A percentile compares a stretch with the other conserved stretches of the same genome.
These are phyloP conservation scores for Termitomyces sp. DNA, from an alignment of 768 basidiomycete genomes.

Conservation along the genomic window DNA sequence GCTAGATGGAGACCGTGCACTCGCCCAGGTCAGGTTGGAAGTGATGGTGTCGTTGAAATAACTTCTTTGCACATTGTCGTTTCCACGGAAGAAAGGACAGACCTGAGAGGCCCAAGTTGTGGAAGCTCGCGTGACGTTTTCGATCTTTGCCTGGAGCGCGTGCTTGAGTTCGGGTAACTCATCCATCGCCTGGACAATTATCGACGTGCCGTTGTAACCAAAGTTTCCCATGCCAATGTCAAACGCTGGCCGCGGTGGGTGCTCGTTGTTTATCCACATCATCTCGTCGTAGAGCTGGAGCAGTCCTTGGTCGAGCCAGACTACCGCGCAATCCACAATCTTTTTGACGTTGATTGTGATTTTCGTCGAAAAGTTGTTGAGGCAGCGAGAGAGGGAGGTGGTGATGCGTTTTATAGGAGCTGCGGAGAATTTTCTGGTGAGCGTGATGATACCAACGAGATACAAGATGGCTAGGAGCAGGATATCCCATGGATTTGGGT, in stretches of 20 bases:
- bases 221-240: background rate
- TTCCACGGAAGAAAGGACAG: background rate
- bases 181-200: background rate
- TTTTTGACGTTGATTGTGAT: background rate
- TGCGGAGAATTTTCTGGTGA: background rate
- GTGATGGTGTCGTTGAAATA: background rate
- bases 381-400: background rate
- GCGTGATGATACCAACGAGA: background rate
- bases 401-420: background rate
- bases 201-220: background rate
- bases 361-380: background rate
- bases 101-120: background rate
- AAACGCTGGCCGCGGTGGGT: background rate
- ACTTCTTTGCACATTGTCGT: background rate
- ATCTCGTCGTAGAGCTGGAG: background rate
- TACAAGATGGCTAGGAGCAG: background rate
- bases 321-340: background rate
- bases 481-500: background rate
- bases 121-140: background rate
- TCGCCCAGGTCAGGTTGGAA: background rate
- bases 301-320: background rate
- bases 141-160: background rate
- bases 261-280: slow-evolving; percentile 1
- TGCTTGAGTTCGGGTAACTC: background rate
- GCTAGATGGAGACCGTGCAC: background rate